Evolutionary conservation across 1,284 basidiomycete species (phyloP).

Genomic region (Gymnopus androsaceus): DNA sequence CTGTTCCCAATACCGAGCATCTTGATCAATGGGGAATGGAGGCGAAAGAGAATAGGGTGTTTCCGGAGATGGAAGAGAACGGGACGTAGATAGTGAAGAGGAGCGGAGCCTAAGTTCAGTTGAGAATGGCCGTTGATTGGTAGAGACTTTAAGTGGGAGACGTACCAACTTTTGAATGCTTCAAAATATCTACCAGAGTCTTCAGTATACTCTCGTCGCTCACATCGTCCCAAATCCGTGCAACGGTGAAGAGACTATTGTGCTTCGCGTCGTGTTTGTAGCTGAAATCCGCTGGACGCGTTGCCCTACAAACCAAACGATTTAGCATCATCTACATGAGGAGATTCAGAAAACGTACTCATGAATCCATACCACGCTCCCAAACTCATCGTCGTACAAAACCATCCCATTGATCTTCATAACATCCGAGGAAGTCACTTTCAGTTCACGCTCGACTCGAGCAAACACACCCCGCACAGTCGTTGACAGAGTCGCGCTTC

Average conservation of each 20-base stretch:
- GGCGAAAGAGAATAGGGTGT: conserved; percentile 34
- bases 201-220: conserved; percentile 39
- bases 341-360: conserved; percentile 55
- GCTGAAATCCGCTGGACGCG: conserved; percentile 68
- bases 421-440: conserved; percentile 50
- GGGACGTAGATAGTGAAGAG: conserved; percentile 56
- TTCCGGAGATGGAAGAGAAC: conserved; percentile 50
- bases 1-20: conserved; percentile 32
- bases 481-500: conserved; percentile 40
- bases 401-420: conserved; percentile 58
- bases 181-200: conserved; percentile 40
- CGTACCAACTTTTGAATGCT: conserved; percentile 37
- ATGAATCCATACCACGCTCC: conserved; percentile 63
- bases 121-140: no score
- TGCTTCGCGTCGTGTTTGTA: conserved; percentile 78
- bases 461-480: conserved; percentile 50
- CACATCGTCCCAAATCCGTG: conserved; percentile 50
- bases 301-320: conserved; percentile 40
- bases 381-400: conserved; percentile 48
- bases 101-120: conserved; percentile 42
- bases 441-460: conserved; percentile 42
- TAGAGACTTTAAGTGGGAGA: no score
- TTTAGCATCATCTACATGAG: conserved; percentile 16
- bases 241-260: conserved; percentile 57
- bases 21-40: conserved; percentile 52